Percentiles rank a stretch among this genome's conserved stretches.
phyloP scores from a whole-genome alignment of 495 filamentous ascomycete species.

The Neurospora sp. region DNA sequence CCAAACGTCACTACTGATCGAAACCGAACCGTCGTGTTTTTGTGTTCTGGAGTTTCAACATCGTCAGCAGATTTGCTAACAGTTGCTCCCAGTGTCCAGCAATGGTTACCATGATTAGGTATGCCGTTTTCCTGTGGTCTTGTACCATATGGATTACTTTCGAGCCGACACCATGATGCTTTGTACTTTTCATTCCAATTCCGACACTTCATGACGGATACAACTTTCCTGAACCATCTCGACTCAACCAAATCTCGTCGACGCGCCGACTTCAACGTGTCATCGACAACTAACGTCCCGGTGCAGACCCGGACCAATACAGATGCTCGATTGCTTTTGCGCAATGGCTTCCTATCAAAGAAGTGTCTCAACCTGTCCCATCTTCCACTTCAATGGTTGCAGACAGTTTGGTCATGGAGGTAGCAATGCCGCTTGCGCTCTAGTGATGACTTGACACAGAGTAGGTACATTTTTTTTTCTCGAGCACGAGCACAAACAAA shows the following conservation, averaged over 20 bases:
- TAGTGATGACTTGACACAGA: background rate
- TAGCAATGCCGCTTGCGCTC: background rate
- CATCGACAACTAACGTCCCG: background rate
- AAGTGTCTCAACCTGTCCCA: background rate
- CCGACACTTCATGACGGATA: constrained; percentile 38
- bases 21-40: constrained; percentile 1
- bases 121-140: background rate
- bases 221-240: constrained; percentile 39
- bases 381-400: background rate
- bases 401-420: background rate
- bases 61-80: constrained; percentile 8
- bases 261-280: background rate
- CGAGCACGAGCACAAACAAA: background rate
- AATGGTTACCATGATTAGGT: background rate
- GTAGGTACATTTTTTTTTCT: constrained; percentile 18
- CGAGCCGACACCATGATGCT: constrained; percentile 39
- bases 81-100: constrained; percentile 7
- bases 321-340: constrained; percentile 9
- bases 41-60: background rate
- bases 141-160: background rate
- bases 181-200: constrained; percentile 55
- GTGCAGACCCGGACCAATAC: constrained; percentile 8
- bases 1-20: constrained; percentile 82
- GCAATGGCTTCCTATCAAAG: background rate
- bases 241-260: background rate